Evolutionary conservation across 805 yeast species (phyloP).

Genomic region (Candida verbasci): DNA sequence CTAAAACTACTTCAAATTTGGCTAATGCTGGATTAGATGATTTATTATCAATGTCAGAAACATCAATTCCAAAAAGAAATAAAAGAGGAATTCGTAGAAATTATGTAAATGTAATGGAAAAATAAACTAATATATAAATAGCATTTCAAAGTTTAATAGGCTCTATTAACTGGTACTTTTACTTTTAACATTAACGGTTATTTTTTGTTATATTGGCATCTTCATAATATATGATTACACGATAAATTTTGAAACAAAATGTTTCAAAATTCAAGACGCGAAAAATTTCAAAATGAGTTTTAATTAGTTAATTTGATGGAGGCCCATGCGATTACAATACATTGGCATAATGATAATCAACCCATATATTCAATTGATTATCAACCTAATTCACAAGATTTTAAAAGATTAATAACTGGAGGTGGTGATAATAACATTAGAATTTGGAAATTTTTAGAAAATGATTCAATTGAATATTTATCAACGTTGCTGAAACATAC

Average conservation of each 20-base stretch:
- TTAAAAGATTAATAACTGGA: conserved; percentile 70
- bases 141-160: too few species aligned
- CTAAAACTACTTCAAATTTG: conserved; percentile 17
- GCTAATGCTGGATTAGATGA: conserved; percentile 41
- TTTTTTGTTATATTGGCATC: too few species aligned
- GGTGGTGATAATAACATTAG: conserved; percentile 95
- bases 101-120: conserved; percentile 28
- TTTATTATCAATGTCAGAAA: conserved; percentile 28
- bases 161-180: too few species aligned
- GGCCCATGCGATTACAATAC: conserved; percentile 49
- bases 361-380: conserved; percentile 69
- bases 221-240: too few species aligned
- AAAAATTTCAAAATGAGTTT: too few species aligned
- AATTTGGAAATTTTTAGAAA: conserved; percentile 33
- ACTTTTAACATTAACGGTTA: too few species aligned
- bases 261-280: too few species aligned
- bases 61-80: conserved; percentile 17
- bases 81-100: conserved; percentile 32
- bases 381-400: conserved; percentile 32
- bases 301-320: too few species aligned
- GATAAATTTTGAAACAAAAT: too few species aligned
- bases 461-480: conserved; percentile 59
- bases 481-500: conserved; percentile 84
- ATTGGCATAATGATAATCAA: conserved; percentile 72
- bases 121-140: too few species aligned